Evolutionary conservation across 768 basidiomycete species (phyloP).

Genomic region (Cyclocybe aegerita): DNA sequence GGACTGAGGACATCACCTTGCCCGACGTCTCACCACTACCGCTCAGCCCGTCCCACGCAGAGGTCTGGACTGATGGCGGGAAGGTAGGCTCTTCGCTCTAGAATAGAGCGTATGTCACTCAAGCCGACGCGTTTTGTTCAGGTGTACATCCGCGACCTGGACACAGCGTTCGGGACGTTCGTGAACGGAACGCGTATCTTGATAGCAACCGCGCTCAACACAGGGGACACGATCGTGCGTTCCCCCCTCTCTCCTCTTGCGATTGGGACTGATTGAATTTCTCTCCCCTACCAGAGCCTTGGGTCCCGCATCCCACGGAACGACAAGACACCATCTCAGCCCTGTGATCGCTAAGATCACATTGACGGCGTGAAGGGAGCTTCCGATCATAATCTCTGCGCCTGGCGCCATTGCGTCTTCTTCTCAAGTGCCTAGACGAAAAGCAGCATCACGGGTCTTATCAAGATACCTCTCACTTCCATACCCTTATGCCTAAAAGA

Average conservation of each 20-base stretch:
- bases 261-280: slow-evolving; percentile 1
- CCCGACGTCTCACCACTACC: slow-evolving; percentile 37
- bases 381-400: too few relatives aligned
- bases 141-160: slow-evolving; percentile 48
- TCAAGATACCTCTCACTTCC: too few relatives aligned
- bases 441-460: too few relatives aligned
- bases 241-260: slow-evolving; percentile 8
- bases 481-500: too few relatives aligned
- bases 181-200: slow-evolving; percentile 43
- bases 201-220: slow-evolving; percentile 33
- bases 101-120: slow-evolving; percentile 1
- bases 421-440: too few relatives aligned
- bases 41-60: slow-evolving; percentile 42
- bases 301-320: slow-evolving; percentile 39
- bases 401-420: too few relatives aligned
- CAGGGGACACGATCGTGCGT: slow-evolving; percentile 46
- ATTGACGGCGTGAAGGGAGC: too few relatives aligned
- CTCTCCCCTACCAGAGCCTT: slow-evolving; percentile 30
- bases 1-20: slow-evolving; percentile 14
- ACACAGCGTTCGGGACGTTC: slow-evolving; percentile 46
- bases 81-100: slow-evolving; percentile 28
- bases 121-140: slow-evolving; percentile 17
- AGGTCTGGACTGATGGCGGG: slow-evolving; percentile 44
- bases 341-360: slow-evolving; percentile 41
- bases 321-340: slow-evolving; percentile 40